Conservation (phyloP, 2,329 filamentous ascomycete genomes). For the Cordyceps fumosorosea region DNA sequence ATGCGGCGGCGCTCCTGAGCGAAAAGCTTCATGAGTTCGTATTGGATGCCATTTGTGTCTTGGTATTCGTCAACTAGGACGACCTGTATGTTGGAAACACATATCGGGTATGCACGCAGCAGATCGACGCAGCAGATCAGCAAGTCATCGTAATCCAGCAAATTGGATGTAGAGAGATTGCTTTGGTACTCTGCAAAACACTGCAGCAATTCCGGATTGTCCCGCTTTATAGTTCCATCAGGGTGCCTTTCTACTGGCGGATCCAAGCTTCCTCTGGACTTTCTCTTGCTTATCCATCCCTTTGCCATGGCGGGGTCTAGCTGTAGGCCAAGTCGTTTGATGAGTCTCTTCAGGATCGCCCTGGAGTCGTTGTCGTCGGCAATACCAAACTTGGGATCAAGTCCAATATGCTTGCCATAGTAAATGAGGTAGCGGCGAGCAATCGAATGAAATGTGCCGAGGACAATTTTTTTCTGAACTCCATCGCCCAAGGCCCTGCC, state of each 20-base stretch:
- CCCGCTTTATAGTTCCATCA: slow-evolving; percentile 27
- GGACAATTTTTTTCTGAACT: slow-evolving; percentile 66
- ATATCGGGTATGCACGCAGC: slow-evolving; percentile 64
- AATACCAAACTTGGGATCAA: slow-evolving; percentile 81
- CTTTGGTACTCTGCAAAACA: slow-evolving; percentile 72
- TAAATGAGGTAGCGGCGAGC: slow-evolving; percentile 74
- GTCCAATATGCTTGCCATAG: slow-evolving; percentile 78
- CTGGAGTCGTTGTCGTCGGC: slow-evolving; percentile 77
- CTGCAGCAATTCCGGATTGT: slow-evolving; percentile 55
- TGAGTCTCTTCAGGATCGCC: slow-evolving; percentile 73
- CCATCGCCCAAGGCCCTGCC: slow-evolving; percentile 72
- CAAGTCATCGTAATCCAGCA: slow-evolving; percentile 92
- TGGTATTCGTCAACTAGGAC: slow-evolving; percentile 97
- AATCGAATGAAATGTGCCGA: slow-evolving; percentile 95
- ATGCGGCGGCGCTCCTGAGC: slow-evolving; percentile 68
- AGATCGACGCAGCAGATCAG: slow-evolving; percentile 78
- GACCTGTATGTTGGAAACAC: slow-evolving; percentile 82
- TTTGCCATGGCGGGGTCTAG: slow-evolving; percentile 67
- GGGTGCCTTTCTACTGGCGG: slow-evolving; percentile 22
- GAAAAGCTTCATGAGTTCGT: slow-evolving; percentile 86
- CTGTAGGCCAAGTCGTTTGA: slow-evolving; percentile 62
- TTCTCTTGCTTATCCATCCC: slow-evolving; percentile 66
- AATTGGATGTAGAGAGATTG: slow-evolving; percentile 66
- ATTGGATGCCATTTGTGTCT: slow-evolving; percentile 92
- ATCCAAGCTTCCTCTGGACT: slow-evolving; percentile 48